Evolutionary conservation across 495 filamentous ascomycete species (phyloP).

Genomic region (Trichoderma erinaceum): DNA sequence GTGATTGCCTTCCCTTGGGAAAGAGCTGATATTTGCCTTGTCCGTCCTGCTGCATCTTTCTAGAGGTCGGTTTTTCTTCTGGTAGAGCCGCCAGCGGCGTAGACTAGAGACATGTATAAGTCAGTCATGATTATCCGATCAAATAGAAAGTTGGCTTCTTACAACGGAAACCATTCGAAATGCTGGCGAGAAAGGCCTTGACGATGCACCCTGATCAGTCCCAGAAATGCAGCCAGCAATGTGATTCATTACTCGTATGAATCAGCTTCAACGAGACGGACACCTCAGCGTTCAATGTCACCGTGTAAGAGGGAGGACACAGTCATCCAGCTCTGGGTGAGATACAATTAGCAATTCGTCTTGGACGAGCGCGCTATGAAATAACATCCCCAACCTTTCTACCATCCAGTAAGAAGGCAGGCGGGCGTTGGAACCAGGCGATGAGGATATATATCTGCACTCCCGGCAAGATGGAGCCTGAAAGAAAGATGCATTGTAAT

Average conservation of each 20-base stretch:
- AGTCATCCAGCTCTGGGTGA: conserved; percentile 10
- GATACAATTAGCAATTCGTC: background rate
- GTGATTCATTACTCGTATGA: conserved; percentile 40
- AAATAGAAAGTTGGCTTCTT: background rate
- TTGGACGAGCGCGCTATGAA: background rate
- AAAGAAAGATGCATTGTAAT: background rate
- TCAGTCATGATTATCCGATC: background rate
- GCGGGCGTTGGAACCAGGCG: background rate
- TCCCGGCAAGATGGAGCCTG: conserved; percentile 1
- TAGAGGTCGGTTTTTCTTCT: conserved; percentile 41
- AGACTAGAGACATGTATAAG: conserved; percentile 21
- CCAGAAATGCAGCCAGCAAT: conserved; percentile 42
- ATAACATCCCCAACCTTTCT: background rate
- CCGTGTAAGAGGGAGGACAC: conserved; percentile 25
- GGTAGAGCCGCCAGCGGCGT: conserved; percentile 17
- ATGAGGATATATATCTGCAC: conserved; percentile 18
- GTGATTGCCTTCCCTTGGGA: conserved; percentile 39
- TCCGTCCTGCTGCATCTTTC: conserved; percentile 49
- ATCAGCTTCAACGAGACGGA: background rate
- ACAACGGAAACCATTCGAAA: conserved; percentile 16
- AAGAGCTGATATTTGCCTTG: conserved; percentile 48
- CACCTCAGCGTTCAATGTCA: background rate
- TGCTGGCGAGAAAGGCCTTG: conserved; percentile 31
- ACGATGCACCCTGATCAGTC: conserved; percentile 21
- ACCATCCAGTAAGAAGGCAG: background rate